phyloP scores from a whole-genome alignment of 106 monocot genomes.

The Amphibolis antarctica region DNA sequence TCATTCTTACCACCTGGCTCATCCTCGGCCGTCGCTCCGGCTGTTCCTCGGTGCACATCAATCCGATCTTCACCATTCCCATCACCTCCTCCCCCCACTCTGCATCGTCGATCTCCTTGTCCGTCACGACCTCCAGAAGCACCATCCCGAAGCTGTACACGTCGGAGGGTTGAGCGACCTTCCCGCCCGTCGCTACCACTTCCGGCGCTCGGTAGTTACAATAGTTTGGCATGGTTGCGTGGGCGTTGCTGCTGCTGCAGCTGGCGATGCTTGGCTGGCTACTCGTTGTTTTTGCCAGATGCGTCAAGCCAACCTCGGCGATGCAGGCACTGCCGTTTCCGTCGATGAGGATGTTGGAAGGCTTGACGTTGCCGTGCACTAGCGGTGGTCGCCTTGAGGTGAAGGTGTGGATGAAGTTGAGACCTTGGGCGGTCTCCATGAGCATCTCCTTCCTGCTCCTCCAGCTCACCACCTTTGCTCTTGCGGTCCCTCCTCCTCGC shows the following conservation, averaged over 20 bases:
- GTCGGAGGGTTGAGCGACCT: conserved; percentile 22
- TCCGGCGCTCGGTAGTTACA: conserved; percentile 28
- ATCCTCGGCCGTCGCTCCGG: conserved; percentile 23
- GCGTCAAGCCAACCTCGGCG: conserved; percentile 33
- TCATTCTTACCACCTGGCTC: conserved; percentile 19
- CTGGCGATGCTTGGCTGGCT: too few relatives aligned
- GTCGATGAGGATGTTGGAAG: conserved; percentile 44
- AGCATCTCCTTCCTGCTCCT: too few relatives aligned
- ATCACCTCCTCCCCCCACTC: conserved; percentile 54
- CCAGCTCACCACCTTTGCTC: too few relatives aligned
- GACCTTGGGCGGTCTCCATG: conserved; percentile 29
- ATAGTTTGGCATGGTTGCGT: conserved; percentile 5
- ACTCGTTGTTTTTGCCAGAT: not conserved
- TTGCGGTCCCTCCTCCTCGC: not conserved
- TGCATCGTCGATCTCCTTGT: conserved; percentile 10
- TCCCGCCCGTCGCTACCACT: conserved; percentile 8
- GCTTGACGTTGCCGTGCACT: conserved; percentile 40
- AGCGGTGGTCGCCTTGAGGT: conserved; percentile 12
- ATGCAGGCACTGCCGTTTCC: conserved; percentile 23
- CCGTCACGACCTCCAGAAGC: conserved; percentile 32
- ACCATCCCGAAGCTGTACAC: conserved; percentile 44
- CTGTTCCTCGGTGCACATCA: conserved; percentile 24
- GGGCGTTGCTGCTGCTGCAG: conserved; percentile 1
- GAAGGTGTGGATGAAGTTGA: conserved; percentile 31
- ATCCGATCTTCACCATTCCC: conserved; percentile 22